Conservation (phyloP, 352 stramenopile species). For the Phytophthora multivora region DNA sequence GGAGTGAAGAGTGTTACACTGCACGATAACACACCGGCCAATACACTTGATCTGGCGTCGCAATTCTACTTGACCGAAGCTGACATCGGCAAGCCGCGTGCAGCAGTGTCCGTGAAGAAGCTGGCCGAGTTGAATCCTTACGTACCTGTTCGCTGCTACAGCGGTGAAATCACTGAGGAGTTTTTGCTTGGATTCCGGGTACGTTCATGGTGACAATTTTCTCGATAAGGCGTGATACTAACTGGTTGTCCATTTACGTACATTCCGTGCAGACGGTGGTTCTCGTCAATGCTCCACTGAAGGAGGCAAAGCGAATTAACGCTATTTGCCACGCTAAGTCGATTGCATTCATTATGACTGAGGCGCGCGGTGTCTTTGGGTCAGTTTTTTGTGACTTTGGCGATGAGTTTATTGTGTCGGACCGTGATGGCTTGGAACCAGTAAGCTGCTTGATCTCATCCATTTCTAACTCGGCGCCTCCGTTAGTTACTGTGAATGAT, state of each 20-base stretch:
- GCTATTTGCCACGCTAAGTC: slow-evolving; percentile 82
- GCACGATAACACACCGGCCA: slow-evolving; percentile 90
- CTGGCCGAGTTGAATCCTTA: slow-evolving; percentile 98
- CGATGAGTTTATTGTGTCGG: slow-evolving; percentile 92
- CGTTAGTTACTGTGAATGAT: slow-evolving; percentile 97
- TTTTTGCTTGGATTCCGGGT: slow-evolving; percentile 78
- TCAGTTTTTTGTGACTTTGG: slow-evolving; percentile 99
- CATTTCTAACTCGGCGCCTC: slow-evolving; percentile 83
- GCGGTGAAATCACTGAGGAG: slow-evolving; percentile 70
- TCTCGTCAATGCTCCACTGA: slow-evolving; percentile 80
- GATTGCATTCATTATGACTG: slow-evolving; percentile 93
- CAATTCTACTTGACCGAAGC: slow-evolving; percentile 96
- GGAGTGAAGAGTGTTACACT: slow-evolving; percentile 95
- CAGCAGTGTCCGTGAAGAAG: slow-evolving; percentile 84
- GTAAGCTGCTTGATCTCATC: slow-evolving; percentile 94
- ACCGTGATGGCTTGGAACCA: slow-evolving; percentile 94
- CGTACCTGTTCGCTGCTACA: slow-evolving; percentile 83
- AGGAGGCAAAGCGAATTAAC: slow-evolving; percentile 77
- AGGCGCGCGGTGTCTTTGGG: slow-evolving; percentile 94
- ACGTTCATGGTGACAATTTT: slow-evolving; percentile 20
- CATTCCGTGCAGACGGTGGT: slow-evolving; percentile 69
- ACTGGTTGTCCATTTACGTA: background rate
- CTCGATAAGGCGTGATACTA: background rate
- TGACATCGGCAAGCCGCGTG: slow-evolving; percentile 89
- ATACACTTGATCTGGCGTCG: slow-evolving; percentile 89